phyloP scores from a whole-genome alignment of 805 yeast species.

The Cyberlindnera nakhonratchasimensis region DNA sequence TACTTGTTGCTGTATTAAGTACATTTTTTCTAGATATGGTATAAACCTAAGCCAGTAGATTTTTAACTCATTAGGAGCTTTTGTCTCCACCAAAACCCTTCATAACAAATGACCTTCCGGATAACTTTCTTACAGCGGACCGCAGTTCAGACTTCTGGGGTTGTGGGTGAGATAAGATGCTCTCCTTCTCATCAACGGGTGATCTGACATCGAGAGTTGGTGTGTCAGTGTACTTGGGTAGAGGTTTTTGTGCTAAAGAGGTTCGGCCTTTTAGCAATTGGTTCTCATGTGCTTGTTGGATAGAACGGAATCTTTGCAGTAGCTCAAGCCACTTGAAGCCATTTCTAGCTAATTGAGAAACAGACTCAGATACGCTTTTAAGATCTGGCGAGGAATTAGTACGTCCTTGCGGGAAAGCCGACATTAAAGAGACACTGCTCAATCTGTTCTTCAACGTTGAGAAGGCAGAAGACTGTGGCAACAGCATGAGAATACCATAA shows the following conservation, averaged over 20 bases:
- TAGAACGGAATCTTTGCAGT: conserved; percentile 43
- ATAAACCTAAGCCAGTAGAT: not conserved
- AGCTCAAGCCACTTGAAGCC: conserved; percentile 39
- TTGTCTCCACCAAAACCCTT: conserved; percentile 29
- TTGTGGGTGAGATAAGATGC: conserved; percentile 1
- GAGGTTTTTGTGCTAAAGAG: conserved; percentile 13
- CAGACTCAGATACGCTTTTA: conserved; percentile 12
- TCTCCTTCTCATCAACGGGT: conserved; percentile 14
- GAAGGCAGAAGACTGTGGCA: conserved; percentile 92
- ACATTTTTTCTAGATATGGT: not conserved
- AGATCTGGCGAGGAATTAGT: conserved; percentile 6
- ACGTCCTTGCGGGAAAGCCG: conserved; percentile 15
- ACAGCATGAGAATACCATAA: conserved; percentile 87
- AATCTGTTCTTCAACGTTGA: conserved; percentile 76
- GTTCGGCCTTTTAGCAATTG: conserved; percentile 18
- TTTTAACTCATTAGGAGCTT: not conserved
- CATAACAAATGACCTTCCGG: conserved; percentile 31
- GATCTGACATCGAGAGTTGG: conserved; percentile 19
- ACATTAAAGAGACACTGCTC: conserved; percentile 41
- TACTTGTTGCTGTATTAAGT: not conserved
- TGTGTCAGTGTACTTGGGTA: conserved; percentile 24
- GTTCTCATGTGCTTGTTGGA: conserved; percentile 42
- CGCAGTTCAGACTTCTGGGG: conserved; percentile 16
- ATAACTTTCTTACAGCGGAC: conserved; percentile 28
- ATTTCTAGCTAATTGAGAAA: conserved; percentile 21